phyloP scores from a whole-genome alignment of 106 monocot genomes.

The Narthecium ossifragum region DNA sequence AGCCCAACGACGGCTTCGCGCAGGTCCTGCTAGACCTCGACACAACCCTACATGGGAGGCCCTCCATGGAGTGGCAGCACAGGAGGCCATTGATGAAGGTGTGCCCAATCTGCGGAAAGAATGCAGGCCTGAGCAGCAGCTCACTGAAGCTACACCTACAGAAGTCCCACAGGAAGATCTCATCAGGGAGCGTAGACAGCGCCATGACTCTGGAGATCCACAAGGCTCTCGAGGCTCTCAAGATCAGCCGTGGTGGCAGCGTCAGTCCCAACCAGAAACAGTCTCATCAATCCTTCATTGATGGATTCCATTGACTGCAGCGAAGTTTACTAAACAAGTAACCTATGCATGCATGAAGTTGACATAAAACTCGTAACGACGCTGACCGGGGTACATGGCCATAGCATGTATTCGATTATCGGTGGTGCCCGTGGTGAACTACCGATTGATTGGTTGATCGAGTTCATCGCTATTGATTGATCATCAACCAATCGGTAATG shows the following conservation, averaged over 20 bases:
- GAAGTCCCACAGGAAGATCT: slow-evolving; percentile 60
- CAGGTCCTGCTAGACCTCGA: slow-evolving; percentile 59
- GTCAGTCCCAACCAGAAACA: slow-evolving; percentile 28
- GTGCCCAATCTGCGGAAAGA: slow-evolving; percentile 81
- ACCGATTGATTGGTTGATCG: too few species aligned
- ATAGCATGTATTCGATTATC: too few species aligned
- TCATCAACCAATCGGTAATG: too few species aligned
- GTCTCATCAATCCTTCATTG: slow-evolving; percentile 8
- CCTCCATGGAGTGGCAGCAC: slow-evolving; percentile 92
- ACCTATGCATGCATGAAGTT: too few species aligned
- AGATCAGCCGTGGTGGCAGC: slow-evolving; percentile 35
- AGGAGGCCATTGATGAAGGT: slow-evolving; percentile 74
- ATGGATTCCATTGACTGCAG: too few species aligned
- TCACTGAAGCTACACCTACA: slow-evolving; percentile 90
- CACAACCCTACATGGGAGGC: slow-evolving; percentile 47
- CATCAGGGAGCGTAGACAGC: slow-evolving; percentile 85
- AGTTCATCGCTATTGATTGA: too few species aligned
- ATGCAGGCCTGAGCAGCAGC: slow-evolving; percentile 83
- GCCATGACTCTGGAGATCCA: slow-evolving; percentile 72
- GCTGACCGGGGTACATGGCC: too few species aligned
- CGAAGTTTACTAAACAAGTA: too few species aligned
- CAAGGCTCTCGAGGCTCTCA: slow-evolving; percentile 45
- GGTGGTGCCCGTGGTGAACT: too few species aligned
- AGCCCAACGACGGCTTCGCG: slow-evolving; percentile 87
- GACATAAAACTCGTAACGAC: too few species aligned